Evolutionary conservation across 2,329 filamentous ascomycete species (phyloP), one percentile per base, ranked within the genome.

Genomic region (Ceratocystis variospora): DNA sequence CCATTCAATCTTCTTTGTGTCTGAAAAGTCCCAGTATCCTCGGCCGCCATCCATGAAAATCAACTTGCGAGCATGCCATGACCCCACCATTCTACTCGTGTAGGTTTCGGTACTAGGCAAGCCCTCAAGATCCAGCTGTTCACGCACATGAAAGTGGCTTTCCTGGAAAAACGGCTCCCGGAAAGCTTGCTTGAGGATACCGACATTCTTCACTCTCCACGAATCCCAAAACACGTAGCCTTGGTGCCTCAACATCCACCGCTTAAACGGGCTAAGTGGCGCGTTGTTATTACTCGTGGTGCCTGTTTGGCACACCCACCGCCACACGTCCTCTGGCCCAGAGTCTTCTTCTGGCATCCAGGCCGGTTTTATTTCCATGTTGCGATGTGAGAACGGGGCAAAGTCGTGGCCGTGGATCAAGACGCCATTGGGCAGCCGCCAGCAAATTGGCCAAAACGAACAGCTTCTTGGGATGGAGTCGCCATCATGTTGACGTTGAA

Each of bases 211-310:
- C 8, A 68, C 62, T 10, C 67, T 44, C n/a, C 45, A 25, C 10
- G 53, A 19, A 48, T 68, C 67, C 67, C 67, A 68, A 25, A 68
- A 68, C 17, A 62, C 45, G 62, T 66, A 68, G 44, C 67, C 67
- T 12, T 44, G 19, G 12, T 64, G 46, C 15, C 67, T 50, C 3
- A 66, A 25, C 6, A 66, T 15, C 64, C 64, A 68, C 4, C 67
- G 67, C 7, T 61, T 45, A 25, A 66, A 66, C 2, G 66, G 63
- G 31, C 45, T 44, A 25, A 62, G 22, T 7, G 66, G 50, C n/a
- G 31, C 5, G n/a, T 63, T 22, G 7, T 25, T 19, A 31, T 41
- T n/a, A 6, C 7, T 12, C n/a, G 53, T 17, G 44, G n/a, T 7
- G 2, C 55, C 66, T 7, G 53, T 44, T 6, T 25, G 28, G 31